These are phyloP conservation scores for Lipomyces sp. DNA, from an alignment of 805 yeast species.

Conservation along the genomic window DNA sequence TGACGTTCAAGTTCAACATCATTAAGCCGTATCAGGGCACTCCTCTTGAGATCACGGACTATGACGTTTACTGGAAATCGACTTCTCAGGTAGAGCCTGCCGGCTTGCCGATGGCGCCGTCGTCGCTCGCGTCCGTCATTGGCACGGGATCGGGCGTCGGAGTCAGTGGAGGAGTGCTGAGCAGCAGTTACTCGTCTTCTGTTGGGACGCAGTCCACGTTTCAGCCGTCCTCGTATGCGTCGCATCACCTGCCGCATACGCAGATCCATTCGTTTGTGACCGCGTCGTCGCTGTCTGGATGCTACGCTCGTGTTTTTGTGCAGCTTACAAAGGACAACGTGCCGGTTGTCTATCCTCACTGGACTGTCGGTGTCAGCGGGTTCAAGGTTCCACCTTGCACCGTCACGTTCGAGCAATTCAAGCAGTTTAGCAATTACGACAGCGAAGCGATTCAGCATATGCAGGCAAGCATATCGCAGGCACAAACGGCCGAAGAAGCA, in stretches of 20 bases:
- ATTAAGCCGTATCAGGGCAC: constrained; percentile 84
- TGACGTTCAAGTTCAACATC: constrained; percentile 72
- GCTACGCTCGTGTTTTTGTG: constrained; percentile 65
- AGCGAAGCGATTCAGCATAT: neutral
- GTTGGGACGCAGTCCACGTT: constrained; percentile 1
- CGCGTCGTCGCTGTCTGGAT: constrained; percentile 84
- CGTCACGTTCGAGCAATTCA: constrained; percentile 42
- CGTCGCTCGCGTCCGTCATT: constrained; percentile 19
- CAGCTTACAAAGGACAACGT: constrained; percentile 78
- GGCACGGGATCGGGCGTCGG: neutral
- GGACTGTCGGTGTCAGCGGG: constrained; percentile 33
- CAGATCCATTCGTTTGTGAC: constrained; percentile 71
- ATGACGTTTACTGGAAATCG: constrained; percentile 96
- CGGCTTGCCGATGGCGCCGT: constrained; percentile 15
- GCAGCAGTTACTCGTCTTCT: constrained; percentile 6
- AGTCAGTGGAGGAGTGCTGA: constrained; percentile 1
- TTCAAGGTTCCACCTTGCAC: constrained; percentile 61
- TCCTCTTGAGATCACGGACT: constrained; percentile 83
- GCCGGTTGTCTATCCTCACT: constrained; percentile 70
- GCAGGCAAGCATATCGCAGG: neutral
- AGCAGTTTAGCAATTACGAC: constrained; percentile 9
- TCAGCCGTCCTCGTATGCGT: neutral
- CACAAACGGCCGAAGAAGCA: constrained; percentile 26
- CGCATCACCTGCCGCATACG: constrained; percentile 29
- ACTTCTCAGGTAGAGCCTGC: constrained; percentile 51